Base-by-base conservation (phyloP, 2,329 filamentous ascomycete species). In the Trichophyton benhamiae region DNA sequence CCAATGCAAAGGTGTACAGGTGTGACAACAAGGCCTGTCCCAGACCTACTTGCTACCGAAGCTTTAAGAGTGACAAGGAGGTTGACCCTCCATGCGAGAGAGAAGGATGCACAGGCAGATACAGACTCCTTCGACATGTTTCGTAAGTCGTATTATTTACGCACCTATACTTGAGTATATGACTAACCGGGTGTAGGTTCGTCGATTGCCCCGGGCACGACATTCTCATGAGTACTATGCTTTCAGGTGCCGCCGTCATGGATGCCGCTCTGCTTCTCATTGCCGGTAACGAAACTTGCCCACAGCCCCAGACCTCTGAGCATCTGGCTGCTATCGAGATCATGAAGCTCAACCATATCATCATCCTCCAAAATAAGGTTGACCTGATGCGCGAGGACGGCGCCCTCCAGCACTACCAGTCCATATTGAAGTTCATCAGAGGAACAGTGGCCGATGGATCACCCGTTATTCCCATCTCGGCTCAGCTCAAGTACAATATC, bases 191-290 rank as follows among this genome's bases (percentile, higher is more conserved):
- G 20, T 20, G 1, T 44, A 92, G 89, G 15, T 99, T 97, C 75
- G 94, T 97, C 68, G 94, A 97, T 77, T 97, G 94, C 82, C 94
- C 94, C 62, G 94, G 94, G 77, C 94, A 99, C 89, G 94, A 99
- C 79, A 99, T 99, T 91, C 91, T 99, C 76, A 99, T 99, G 94
- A 97, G 92, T 79, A 99, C 94, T 70, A 99, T 99, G 94, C 87
- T 99, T 82, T 99, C 94, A 72, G 94, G 94, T 72, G 94, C 94
- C 70, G 94, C 94, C 66, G 94, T 99, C 83, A 99, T 99, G 94
- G 94, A 99, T 78, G 94, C 94, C 66, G 94, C 94, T 17, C 84
- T 99, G 63, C 85, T 99, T 61, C 83, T 99, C 60, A 96, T 99
- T 74, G 94, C 94, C 65, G 94, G 94, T 75, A 99, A 99, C 80